Conservation (phyloP, 2,329 filamentous ascomycete species). For the Sclerotinia borealis region DNA sequence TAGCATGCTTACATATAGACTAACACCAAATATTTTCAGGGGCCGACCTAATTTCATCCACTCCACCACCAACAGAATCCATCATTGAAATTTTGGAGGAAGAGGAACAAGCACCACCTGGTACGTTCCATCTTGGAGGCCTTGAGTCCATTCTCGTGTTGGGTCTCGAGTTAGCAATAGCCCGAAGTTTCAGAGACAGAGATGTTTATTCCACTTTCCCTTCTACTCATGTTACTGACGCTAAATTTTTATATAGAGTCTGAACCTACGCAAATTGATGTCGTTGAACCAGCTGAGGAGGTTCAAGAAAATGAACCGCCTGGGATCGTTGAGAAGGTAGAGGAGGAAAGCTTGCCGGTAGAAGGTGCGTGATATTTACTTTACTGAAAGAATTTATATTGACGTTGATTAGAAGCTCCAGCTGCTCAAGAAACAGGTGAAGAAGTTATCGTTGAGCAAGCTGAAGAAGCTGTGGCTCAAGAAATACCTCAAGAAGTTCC, state of each 20-base stretch:
- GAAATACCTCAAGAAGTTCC: not conserved
- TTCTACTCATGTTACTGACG: not conserved
- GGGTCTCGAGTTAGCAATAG: not conserved
- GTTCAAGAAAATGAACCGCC: not conserved
- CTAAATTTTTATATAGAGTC: not conserved
- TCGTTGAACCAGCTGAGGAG: not conserved
- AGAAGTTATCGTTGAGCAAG: not conserved
- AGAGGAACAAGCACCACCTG: not conserved
- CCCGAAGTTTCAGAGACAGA: not conserved
- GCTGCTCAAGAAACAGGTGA: not conserved
- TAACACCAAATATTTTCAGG: not conserved
- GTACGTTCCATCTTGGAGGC: conserved; percentile 1
- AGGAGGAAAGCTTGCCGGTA: not conserved
- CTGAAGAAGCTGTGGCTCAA: not conserved
- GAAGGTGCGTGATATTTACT: not conserved
- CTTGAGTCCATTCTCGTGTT: not conserved
- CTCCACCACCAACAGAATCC: not conserved
- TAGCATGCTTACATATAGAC: not conserved
- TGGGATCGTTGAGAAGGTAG: not conserved
- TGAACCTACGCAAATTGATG: not conserved
- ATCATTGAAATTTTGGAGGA: not conserved
- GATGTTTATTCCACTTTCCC: not conserved
- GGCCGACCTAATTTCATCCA: not conserved
- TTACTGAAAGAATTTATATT: not conserved
- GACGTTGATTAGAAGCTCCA: not conserved